Percentiles rank a stretch among this genome's conserved stretches.
Evolutionary conservation across 1,139 yeast genomes (phyloP).

Genomic region (Wickerhamomyces sp.): DNA sequence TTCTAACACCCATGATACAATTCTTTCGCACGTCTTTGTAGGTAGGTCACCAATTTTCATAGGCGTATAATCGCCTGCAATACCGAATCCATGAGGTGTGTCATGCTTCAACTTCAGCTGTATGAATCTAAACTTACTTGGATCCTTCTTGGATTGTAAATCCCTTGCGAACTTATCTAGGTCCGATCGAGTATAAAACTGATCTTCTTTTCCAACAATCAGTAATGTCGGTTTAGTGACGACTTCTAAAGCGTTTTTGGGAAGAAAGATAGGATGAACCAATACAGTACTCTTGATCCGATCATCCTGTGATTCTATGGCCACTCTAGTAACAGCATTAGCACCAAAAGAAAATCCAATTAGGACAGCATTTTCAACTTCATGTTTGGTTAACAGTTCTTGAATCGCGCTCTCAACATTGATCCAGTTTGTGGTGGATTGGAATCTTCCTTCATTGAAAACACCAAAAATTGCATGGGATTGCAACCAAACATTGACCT

Average conservation of each 20-base stretch:
- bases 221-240: constrained; percentile 27
- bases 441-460: constrained; percentile 10
- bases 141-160: constrained; percentile 18
- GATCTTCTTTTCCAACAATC: constrained; percentile 28
- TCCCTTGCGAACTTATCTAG: constrained; percentile 17
- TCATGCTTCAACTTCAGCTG: constrained; percentile 19
- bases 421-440: constrained; percentile 25
- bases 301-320: constrained; percentile 17
- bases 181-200: constrained; percentile 24
- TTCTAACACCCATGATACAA: constrained; percentile 18
- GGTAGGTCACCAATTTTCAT: constrained; percentile 20
- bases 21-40: constrained; percentile 13
- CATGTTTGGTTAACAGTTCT: constrained; percentile 30
- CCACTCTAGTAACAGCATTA: constrained; percentile 26
- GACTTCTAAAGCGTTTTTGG: constrained; percentile 24
- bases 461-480: constrained; percentile 23
- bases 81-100: constrained; percentile 37
- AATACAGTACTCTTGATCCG: constrained; percentile 29
- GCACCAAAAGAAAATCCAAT: constrained; percentile 38
- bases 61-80: constrained; percentile 33
- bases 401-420: constrained; percentile 26
- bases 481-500: constrained; percentile 35
- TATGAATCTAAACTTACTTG: constrained; percentile 15
- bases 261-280: constrained; percentile 32
- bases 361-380: constrained; percentile 28